These are phyloP conservation scores for Thymus mandschuricus DNA, from an alignment of 257 asterid genomes.

Conservation along the genomic window DNA sequence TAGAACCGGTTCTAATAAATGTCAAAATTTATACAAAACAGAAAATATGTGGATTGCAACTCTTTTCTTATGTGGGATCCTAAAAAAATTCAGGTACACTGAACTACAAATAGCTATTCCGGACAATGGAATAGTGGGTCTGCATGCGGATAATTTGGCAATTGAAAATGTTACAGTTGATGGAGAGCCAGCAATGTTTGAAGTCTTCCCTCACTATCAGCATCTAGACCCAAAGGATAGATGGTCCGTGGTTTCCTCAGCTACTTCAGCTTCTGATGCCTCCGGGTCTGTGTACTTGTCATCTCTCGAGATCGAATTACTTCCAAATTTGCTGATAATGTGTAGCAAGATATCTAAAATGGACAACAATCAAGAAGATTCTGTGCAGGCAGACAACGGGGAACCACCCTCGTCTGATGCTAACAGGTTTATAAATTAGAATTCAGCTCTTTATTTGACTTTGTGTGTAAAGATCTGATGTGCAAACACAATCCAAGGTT, in stretches of 20 bases:
- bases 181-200: conserved; percentile 87
- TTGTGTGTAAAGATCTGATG: background rate
- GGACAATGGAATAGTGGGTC: conserved; percentile 90
- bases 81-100: conserved; percentile 66
- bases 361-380: conserved; percentile 48
- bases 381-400: conserved; percentile 50
- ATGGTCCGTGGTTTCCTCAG: conserved; percentile 96
- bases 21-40: background rate
- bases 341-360: conserved; percentile 66
- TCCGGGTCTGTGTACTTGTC: conserved; percentile 92
- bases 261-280: conserved; percentile 97
- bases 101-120: conserved; percentile 88
- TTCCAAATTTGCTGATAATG: conserved; percentile 94
- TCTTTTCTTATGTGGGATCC: conserved; percentile 21
- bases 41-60: conserved; percentile 1
- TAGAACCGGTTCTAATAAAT: conserved; percentile 1
- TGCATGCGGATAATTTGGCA: conserved; percentile 96
- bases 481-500: conserved; percentile 19
- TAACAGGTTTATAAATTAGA: conserved; percentile 49
- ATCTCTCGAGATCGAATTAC: conserved; percentile 81
- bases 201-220: conserved; percentile 91
- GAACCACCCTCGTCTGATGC: conserved; percentile 51
- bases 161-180: conserved; percentile 93
- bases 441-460: conserved; percentile 21
- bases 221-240: conserved; percentile 84